Conservation (phyloP, 108 stramenopile species). For the Schizochytrium sp. region DNA sequence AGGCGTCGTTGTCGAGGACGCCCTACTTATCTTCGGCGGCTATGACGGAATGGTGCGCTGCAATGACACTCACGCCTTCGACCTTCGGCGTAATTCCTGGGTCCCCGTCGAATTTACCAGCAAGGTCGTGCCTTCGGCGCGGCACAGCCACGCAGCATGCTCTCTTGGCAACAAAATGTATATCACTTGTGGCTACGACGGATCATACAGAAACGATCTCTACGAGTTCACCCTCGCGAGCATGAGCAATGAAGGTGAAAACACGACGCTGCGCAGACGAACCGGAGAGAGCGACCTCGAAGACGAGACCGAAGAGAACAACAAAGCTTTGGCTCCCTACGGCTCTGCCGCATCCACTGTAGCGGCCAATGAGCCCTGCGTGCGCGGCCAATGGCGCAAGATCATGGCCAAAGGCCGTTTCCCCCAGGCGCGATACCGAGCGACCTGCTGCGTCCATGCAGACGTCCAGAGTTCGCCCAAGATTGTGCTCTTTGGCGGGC, state of each 20-base stretch:
- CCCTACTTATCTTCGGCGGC: constrained; percentile 76
- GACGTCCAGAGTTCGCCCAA: neutral
- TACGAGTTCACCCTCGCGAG: constrained; percentile 72
- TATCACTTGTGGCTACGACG: constrained; percentile 84
- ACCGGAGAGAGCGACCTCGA: neutral
- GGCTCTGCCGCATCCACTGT: constrained; percentile 40
- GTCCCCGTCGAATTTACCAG: constrained; percentile 46
- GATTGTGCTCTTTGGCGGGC: constrained; percentile 28
- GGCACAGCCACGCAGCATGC: constrained; percentile 87
- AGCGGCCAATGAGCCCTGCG: neutral
- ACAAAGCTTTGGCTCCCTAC: too few species aligned
- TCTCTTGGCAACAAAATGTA: constrained; percentile 70
- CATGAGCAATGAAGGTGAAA: constrained; percentile 17
- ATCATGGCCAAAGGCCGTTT: constrained; percentile 69
- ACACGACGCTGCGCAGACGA: neutral
- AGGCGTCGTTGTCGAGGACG: constrained; percentile 61
- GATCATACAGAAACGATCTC: constrained; percentile 78
- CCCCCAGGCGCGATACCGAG: constrained; percentile 87
- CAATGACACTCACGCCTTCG: constrained; percentile 77
- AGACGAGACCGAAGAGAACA: too few species aligned
- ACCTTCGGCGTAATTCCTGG: constrained; percentile 70
- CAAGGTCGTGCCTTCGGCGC: constrained; percentile 62
- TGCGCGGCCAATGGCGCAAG: neutral
- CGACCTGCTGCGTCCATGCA: constrained; percentile 53
- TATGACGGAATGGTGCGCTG: constrained; percentile 47